Percentiles rank a stretch among this genome's conserved stretches.
Evolutionary conservation across 306 rosid genomes (phyloP).

Genomic region (Lithocarpus polystachyus): DNA sequence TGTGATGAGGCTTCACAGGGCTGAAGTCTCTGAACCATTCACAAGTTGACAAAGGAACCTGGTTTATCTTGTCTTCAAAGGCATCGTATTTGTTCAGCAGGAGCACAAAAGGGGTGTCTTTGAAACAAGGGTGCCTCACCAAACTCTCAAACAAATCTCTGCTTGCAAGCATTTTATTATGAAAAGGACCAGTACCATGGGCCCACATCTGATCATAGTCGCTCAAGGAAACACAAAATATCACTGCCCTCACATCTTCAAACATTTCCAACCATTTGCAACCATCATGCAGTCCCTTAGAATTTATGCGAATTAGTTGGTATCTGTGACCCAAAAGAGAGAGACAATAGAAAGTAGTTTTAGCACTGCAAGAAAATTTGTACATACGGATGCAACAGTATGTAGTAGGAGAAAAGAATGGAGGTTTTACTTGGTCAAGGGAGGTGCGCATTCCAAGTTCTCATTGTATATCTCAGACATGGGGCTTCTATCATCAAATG

Average conservation of each 20-base stretch:
- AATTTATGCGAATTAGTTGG: conserved; percentile 72
- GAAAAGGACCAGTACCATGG: conserved; percentile 36
- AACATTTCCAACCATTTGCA: conserved; percentile 94
- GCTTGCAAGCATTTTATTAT: conserved; percentile 71
- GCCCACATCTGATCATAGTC: conserved; percentile 78
- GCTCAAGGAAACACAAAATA: conserved; percentile 79
- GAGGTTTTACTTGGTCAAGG: conserved; percentile 60
- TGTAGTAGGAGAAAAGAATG: conserved; percentile 12
- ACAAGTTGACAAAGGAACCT: conserved; percentile 63
- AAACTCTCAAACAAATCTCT: conserved; percentile 75
- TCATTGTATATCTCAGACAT: conserved; percentile 74
- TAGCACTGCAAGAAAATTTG: conserved; percentile 20
- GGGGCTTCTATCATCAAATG: conserved; percentile 82
- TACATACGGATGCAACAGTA: neutral
- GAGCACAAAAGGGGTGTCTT: conserved; percentile 69
- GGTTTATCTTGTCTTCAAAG: conserved; percentile 71
- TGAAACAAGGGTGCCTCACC: conserved; percentile 72
- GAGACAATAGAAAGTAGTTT: conserved; percentile 15
- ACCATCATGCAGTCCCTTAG: conserved; percentile 75
- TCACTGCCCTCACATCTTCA: conserved; percentile 73
- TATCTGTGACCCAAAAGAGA: conserved; percentile 46
- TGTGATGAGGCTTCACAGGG: conserved; percentile 66
- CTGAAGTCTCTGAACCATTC: conserved; percentile 83
- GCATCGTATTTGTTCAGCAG: conserved; percentile 73
- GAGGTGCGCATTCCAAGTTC: conserved; percentile 54